Conservation (phyloP, 208 protist genomes). For the Leishmania guyanensis region DNA sequence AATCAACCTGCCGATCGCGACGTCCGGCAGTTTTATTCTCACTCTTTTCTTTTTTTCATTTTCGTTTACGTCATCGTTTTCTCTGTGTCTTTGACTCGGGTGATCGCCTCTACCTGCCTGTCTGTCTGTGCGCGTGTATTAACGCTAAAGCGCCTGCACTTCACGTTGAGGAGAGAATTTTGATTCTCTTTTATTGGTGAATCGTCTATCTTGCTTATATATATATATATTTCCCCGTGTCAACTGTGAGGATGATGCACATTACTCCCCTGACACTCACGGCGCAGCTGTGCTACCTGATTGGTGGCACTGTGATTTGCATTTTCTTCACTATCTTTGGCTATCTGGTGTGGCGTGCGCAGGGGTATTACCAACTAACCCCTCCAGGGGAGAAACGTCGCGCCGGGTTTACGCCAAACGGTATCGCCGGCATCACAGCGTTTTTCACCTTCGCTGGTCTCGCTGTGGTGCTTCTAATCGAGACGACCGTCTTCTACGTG, state of each 20-base stretch:
- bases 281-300: slow-evolving; percentile 24
- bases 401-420: background rate
- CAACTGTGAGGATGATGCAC: slow-evolving; percentile 6
- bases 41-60: background rate
- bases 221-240: too few species aligned
- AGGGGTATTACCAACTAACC: slow-evolving; percentile 1
- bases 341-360: slow-evolving; percentile 6
- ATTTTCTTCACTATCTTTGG: slow-evolving; percentile 2
- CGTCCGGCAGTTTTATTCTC: background rate
- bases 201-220: background rate
- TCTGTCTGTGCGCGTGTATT: background rate
- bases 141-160: background rate
- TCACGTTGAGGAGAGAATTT: background rate
- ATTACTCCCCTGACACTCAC: slow-evolving; percentile 21
- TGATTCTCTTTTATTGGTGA: background rate
- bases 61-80: too few species aligned
- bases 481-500: slow-evolving; percentile 19
- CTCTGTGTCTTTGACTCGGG: too few species aligned
- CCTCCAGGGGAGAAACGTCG: background rate
- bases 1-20: background rate
- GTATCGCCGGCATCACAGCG: slow-evolving; percentile 3
- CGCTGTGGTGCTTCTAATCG: slow-evolving; percentile 21
- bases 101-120: background rate
- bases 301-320: background rate
- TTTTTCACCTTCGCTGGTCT: slow-evolving; percentile 23